Evolutionary conservation across 345 rosid species (phyloP), one percentile per base, ranked within the genome.

Genomic region (Sisymbrium altissimum): DNA sequence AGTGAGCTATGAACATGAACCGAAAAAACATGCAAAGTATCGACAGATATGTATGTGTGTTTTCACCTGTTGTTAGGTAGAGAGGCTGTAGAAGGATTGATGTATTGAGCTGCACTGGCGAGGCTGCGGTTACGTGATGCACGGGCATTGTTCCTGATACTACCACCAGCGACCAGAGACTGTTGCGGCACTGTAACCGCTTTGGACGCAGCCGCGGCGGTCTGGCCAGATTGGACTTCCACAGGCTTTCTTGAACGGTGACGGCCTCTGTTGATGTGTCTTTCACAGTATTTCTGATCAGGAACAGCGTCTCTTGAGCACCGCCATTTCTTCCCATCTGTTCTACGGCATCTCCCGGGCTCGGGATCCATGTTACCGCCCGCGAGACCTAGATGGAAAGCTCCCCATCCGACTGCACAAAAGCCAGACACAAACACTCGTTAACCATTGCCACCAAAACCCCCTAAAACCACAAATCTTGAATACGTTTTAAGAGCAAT

Each of bases 191-290:
- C 45, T 12, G 78, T 36, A 66, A 68, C 79, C 81, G 70, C 78
- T 77, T 83, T 89, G 36, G 86, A 61, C 6, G 49, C 79, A 13
- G 78, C 74, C 15, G 82, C 70, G 4, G 71, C 41, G 19, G 86
- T 80, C 60, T 72, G 88, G 81, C 81, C 79, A 70, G 76, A 70
- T 77, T 86, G 91, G 77, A 71, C 85, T 87, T 87, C 89, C 87
- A 82, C 86, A 84, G 84, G 88, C 93, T 86, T 89, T 89, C 96
- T 86, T 88, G 96, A 81, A 86, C 89, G 96, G 66, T 89, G 87
- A 71, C 96, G 93, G 71, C 93, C 93, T 80, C 93, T 86, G 78
- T 88, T 89, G 29, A 86, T 80, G 76, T 89, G 96, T 81, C 91
- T 84, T 76, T 89, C 96, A 60, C 93, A 89, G 63, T 89, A 89